Evolutionary conservation across 2,329 filamentous ascomycete species (phyloP).

Genomic region (Diaporthe sp.): DNA sequence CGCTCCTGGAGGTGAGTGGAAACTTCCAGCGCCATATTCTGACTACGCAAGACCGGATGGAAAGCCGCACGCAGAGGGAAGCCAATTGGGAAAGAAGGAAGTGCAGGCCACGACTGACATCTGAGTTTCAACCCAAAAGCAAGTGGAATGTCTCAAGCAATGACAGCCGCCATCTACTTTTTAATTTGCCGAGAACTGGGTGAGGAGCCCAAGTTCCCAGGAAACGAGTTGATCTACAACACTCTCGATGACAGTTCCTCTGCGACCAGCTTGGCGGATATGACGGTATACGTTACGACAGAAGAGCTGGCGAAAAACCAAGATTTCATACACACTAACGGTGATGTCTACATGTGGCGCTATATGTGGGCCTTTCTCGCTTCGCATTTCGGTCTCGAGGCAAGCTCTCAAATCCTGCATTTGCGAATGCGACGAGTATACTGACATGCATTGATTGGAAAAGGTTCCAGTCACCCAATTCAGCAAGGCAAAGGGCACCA

Average conservation of each 20-base stretch:
- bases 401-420: not conserved
- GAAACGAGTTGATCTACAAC: slow-evolving; percentile 48
- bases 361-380: slow-evolving; percentile 45
- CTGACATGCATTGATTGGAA: not conserved
- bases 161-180: slow-evolving; percentile 48
- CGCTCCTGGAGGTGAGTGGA: slow-evolving; percentile 45
- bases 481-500: slow-evolving; percentile 21
- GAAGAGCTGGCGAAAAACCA: slow-evolving; percentile 44
- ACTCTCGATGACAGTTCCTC: slow-evolving; percentile 48
- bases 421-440: not conserved
- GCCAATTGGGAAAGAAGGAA: not conserved
- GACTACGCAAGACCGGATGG: not conserved
- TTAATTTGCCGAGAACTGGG: slow-evolving; percentile 47
- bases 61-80: no score
- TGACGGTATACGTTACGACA: slow-evolving; percentile 46
- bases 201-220: slow-evolving; percentile 45
- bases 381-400: slow-evolving; percentile 45
- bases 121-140: slow-evolving; percentile 11
- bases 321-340: slow-evolving; percentile 48
- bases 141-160: slow-evolving; percentile 49
- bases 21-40: not conserved
- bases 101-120: not conserved
- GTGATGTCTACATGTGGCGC: slow-evolving; percentile 48
- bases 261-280: slow-evolving; percentile 46
- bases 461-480: slow-evolving; percentile 25